These are phyloP conservation scores for Cubamyces lactineus DNA, from an alignment of 768 basidiomycete genomes.

Conservation along the genomic window DNA sequence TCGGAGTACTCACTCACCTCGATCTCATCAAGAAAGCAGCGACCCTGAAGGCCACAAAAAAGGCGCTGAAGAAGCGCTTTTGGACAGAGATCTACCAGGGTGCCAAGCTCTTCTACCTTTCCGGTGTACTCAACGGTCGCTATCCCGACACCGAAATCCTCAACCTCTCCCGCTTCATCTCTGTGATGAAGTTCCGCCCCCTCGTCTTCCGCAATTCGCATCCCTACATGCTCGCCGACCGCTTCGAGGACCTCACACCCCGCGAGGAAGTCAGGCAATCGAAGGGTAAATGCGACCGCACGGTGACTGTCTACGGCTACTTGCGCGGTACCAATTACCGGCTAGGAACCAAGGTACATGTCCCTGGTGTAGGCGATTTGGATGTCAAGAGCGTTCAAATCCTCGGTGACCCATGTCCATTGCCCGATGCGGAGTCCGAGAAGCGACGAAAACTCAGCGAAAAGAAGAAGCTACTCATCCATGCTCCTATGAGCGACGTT, in stretches of 20 bases:
- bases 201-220: conserved; percentile 94
- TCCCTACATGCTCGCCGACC: conserved; percentile 93
- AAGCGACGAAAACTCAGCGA: conserved; percentile 91
- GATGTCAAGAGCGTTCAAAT: conserved; percentile 70
- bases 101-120: conserved; percentile 96
- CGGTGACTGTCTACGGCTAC: conserved; percentile 92
- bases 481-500: conserved; percentile 99
- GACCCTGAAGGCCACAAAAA: conserved; percentile 87
- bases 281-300: conserved; percentile 92
- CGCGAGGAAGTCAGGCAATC: conserved; percentile 77
- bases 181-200: conserved; percentile 98
- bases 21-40: conserved; percentile 94
- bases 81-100: conserved; percentile 99
- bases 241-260: conserved; percentile 92
- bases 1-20: conserved; percentile 93
- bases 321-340: conserved; percentile 87
- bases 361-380: conserved; percentile 94
- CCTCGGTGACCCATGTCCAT: conserved; percentile 93
- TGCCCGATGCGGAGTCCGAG: conserved; percentile 90
- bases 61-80: conserved; percentile 94
- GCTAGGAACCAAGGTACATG: conserved; percentile 78
- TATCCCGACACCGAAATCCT: conserved; percentile 97
- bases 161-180: conserved; percentile 94
- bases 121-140: conserved; percentile 95
- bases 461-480: conserved; percentile 88